Evolutionary conservation across 2,329 filamentous ascomycete species (phyloP).

Genomic region (Cadophora gregata): DNA sequence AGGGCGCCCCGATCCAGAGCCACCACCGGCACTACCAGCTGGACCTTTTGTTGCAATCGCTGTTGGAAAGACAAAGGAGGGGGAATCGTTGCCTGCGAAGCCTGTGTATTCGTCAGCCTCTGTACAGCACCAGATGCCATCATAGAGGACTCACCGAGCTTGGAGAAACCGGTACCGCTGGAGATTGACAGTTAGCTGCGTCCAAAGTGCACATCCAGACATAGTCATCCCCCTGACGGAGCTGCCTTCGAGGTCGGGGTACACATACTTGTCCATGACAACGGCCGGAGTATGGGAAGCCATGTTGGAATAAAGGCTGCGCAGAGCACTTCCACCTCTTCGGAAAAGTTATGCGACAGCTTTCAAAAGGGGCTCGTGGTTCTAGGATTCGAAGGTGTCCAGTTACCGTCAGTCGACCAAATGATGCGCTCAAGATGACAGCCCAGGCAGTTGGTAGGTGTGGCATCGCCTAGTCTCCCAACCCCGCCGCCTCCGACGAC

Average conservation of each 20-base stretch:
- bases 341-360: constrained; percentile 42
- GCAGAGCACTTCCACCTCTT: constrained; percentile 37
- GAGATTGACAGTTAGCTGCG: constrained; percentile 41
- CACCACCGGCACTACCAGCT: constrained; percentile 67
- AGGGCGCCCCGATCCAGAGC: constrained; percentile 85
- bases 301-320: constrained; percentile 62
- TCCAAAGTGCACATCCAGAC: constrained; percentile 3
- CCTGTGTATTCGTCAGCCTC: constrained; percentile 57
- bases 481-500: constrained; percentile 23
- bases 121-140: constrained; percentile 11
- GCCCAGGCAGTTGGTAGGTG: constrained; percentile 28
- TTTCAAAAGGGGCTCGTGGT: constrained; percentile 22
- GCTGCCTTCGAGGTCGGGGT: constrained; percentile 41
- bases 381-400: constrained; percentile 23
- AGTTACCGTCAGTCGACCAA: constrained; percentile 13
- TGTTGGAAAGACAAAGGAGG: constrained; percentile 98
- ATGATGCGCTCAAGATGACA: constrained; percentile 32
- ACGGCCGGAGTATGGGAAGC: constrained; percentile 99
- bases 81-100: constrained; percentile 98
- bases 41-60: constrained; percentile 94
- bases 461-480: constrained; percentile 32
- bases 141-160: constrained; percentile 76
- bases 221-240: not conserved
- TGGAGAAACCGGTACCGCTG: constrained; percentile 99
- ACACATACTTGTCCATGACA: constrained; percentile 99